Evolutionary conservation across 495 filamentous ascomycete genomes (phyloP), one percentile per base, ranked within the genome.

Genomic region (Xylaria bambusicola): DNA sequence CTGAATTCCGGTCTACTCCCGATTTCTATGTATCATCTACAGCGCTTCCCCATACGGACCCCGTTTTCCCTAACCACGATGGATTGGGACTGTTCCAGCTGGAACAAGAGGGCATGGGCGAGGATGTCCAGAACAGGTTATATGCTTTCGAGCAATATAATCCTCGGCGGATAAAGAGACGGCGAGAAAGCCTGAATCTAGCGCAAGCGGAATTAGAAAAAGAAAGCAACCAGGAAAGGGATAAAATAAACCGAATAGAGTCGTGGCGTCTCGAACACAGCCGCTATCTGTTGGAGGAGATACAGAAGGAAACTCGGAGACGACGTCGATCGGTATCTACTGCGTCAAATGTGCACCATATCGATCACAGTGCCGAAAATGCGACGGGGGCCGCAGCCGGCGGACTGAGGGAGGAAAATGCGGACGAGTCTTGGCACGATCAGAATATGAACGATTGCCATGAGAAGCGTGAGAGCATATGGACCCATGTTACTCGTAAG

Each of bases 241-340:
- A 96, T 45, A 85, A 88, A 49, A 88, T 86, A 67, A 81, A 85
- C 63, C 80, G 93, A 62, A 96, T 98, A 74, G 91, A 97, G 72
- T 79, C 84, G 42, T 98, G 94, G 94, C 81, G 93, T 61, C 75
- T 94, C 67, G 94, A 98, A 66, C 95, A 98, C 71, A 96, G 91
- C 65, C 81, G 81, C 60, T 83, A 88, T 17, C 74, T 98, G 41
- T 71, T 98, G 29, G 89, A 97, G 47, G 90, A 97, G 70, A 92
- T 98, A 46, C 88, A 92, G 72, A 86, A 81, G 52, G 90, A 94
- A 73, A 96, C 91, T 9, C 83, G 88, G 61, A 82, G 86, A 56
- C 79, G 83, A 40, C 79, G 76, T 33, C 71, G 72, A 54, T 79
- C 80, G 13, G 62, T 70, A 21, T 62, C 68, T 12, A 64, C 51